Conservation (phyloP, 192 early-diverging fungal genomes). For the Gryganskiella cystojenkinii region DNA sequence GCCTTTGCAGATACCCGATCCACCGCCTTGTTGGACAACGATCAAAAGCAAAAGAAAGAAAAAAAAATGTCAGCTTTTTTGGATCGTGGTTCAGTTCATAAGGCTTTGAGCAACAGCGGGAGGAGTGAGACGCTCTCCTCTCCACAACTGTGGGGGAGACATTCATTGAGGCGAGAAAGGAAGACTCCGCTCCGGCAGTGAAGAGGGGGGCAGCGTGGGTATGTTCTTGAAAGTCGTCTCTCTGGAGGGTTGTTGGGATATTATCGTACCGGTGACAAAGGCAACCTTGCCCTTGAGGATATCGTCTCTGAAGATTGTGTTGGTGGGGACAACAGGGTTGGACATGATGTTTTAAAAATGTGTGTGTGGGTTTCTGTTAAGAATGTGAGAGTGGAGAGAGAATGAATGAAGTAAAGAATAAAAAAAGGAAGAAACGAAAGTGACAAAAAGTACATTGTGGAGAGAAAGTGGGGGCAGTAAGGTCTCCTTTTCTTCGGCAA, state of each 20-base stretch:
- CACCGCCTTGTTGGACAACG: slow-evolving; percentile 27
- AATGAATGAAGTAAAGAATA: neutral
- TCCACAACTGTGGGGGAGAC: too few species aligned
- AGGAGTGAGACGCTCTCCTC: neutral
- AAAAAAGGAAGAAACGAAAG: neutral
- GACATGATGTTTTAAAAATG: too few species aligned
- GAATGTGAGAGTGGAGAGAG: neutral
- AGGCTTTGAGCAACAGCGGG: neutral
- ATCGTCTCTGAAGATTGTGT: slow-evolving; percentile 53
- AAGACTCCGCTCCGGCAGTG: too few species aligned
- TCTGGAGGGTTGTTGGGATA: too few species aligned
- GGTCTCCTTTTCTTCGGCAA: too few species aligned
- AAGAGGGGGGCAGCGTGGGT: too few species aligned
- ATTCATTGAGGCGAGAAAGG: too few species aligned
- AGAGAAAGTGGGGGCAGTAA: too few species aligned
- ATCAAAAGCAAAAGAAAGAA: neutral
- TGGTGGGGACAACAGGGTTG: slow-evolving; percentile 34
- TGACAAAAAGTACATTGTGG: neutral
- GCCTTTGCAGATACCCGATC: slow-evolving; percentile 74
- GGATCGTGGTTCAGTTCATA: too few species aligned
- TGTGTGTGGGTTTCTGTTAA: neutral
- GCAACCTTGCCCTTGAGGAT: slow-evolving; percentile 71
- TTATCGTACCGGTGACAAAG: slow-evolving; percentile 61
- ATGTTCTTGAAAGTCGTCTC: too few species aligned
- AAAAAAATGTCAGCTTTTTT: neutral